Conservation (phyloP, 2,329 filamentous ascomycete genomes). For the Ceratocystis destructans region DNA sequence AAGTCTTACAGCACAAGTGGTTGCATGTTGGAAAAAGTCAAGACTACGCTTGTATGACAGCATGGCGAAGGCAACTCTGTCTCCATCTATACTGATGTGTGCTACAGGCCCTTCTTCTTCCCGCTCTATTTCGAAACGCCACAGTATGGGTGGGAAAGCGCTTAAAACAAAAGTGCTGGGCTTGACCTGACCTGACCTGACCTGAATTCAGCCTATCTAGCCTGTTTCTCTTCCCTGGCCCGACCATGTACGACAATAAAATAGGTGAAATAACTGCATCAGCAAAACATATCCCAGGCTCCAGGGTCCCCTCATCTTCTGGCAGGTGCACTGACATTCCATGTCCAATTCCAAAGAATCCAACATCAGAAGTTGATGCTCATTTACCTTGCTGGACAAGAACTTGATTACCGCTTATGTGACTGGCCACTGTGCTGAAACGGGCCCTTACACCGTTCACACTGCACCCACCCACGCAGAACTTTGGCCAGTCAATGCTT, state of each 20-base stretch:
- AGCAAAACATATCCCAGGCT: no score
- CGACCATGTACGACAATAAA: no score
- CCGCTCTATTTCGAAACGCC: background rate
- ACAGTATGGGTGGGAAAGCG: no score
- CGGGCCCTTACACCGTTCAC: background rate
- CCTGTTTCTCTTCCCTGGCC: no score
- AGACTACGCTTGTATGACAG: background rate
- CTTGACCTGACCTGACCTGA: no score
- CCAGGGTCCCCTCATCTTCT: background rate
- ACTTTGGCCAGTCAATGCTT: background rate
- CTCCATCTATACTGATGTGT: background rate
- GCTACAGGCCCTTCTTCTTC: background rate
- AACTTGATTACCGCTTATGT: background rate
- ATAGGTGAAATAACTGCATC: no score
- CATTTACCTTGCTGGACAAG: background rate
- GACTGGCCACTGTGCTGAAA: background rate
- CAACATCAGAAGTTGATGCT: background rate
- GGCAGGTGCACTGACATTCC: background rate
- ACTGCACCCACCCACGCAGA: background rate
- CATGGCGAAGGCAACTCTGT: background rate
- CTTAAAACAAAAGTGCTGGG: no score
- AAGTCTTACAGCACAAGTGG: background rate
- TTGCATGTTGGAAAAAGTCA: background rate
- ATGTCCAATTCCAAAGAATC: background rate
- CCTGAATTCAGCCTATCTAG: no score